These are phyloP conservation scores for Cetraspora pellucida DNA, from an alignment of 192 early-diverging fungal genomes.

Conservation along the genomic window DNA sequence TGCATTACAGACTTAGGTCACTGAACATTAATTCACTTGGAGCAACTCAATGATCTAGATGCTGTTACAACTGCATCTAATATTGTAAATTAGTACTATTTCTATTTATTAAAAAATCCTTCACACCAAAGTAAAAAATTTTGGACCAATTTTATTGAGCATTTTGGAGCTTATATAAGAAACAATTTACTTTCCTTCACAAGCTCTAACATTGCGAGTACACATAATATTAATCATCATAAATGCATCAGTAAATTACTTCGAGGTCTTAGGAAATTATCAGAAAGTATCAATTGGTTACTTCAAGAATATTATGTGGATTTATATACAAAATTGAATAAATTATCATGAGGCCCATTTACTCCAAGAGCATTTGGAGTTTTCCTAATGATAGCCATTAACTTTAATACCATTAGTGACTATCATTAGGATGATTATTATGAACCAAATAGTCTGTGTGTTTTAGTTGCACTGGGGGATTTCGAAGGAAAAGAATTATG, in stretches of 20 bases:
- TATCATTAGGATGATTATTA: not conserved
- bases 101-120: not conserved
- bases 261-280: not conserved
- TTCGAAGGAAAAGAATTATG: not conserved
- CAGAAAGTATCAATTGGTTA: constrained; percentile 3
- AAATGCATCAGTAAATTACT: constrained; percentile 6
- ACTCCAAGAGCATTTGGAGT: not conserved
- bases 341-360: not conserved
- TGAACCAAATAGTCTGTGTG: not conserved
- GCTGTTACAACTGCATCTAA: not conserved
- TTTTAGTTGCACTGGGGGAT: not conserved
- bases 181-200: too few relatives aligned
- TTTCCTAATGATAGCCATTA: constrained; percentile 10
- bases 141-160: not conserved
- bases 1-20: not conserved
- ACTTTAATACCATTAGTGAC: constrained; percentile 20
- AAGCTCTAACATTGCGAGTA: constrained; percentile 1
- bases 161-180: constrained; percentile 5
- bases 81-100: constrained; percentile 6
- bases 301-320: not conserved
- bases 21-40: not conserved
- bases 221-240: constrained; percentile 13
- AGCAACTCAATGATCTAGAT: not conserved
- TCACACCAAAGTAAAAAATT: constrained; percentile 12
- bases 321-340: not conserved